phyloP scores from a whole-genome alignment of 805 yeast genomes.

The Saturnispora saitoi region DNA sequence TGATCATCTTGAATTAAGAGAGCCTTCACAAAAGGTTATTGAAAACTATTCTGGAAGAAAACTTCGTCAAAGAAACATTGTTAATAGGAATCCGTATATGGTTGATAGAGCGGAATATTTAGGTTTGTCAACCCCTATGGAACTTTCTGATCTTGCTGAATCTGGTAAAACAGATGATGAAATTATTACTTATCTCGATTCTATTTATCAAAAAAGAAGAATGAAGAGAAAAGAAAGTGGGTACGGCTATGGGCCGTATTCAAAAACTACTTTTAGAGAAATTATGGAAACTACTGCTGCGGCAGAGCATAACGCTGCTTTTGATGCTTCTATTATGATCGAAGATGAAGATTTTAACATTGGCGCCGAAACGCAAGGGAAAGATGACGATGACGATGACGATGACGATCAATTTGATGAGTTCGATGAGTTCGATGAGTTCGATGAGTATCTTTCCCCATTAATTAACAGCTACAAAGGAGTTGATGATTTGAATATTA shows the following conservation, averaged over 20 bases:
- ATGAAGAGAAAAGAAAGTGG: slow-evolving; percentile 19
- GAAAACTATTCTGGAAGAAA: slow-evolving; percentile 5
- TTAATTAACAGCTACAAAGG: too few relatives aligned
- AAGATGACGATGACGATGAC: slow-evolving; percentile 7
- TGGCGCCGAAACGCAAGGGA: neutral
- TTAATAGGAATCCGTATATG: slow-evolving; percentile 24
- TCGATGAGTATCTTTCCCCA: neutral
- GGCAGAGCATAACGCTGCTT: neutral
- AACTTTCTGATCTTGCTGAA: slow-evolving; percentile 24
- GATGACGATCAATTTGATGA: slow-evolving; percentile 7
- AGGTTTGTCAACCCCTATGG: slow-evolving; percentile 24
- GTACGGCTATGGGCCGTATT: slow-evolving; percentile 25
- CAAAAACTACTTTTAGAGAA: slow-evolving; percentile 18
- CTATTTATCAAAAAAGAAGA: slow-evolving; percentile 19
- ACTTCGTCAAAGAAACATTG: slow-evolving; percentile 11
- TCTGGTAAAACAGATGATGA: slow-evolving; percentile 23
- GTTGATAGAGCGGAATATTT: slow-evolving; percentile 28
- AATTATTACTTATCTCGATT: slow-evolving; percentile 23
- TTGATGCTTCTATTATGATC: neutral
- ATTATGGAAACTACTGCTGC: slow-evolving; percentile 13
- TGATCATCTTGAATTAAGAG: neutral
- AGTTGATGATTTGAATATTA: too few relatives aligned
- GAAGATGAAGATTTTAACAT: slow-evolving; percentile 8
- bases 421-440: neutral
- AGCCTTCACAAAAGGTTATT: neutral